Evolutionary conservation across 2,329 filamentous ascomycete genomes (phyloP).

Genomic region (Nemania sp.): DNA sequence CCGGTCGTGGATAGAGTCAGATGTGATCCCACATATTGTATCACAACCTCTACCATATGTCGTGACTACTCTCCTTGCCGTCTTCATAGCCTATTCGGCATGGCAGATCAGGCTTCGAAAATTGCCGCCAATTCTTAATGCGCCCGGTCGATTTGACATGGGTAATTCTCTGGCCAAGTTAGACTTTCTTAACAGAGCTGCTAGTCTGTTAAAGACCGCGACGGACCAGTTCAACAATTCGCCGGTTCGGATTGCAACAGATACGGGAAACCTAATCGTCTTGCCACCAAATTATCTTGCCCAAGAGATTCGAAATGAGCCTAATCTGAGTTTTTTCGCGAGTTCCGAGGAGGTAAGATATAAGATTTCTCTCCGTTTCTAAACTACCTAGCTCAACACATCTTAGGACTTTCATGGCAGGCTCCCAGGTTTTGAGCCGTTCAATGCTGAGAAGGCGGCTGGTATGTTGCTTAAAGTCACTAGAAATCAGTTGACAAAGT

Average conservation of each 20-base stretch:
- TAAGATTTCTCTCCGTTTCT: neutral
- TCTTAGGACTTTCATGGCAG: slow-evolving; percentile 35
- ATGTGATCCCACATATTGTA: slow-evolving; percentile 21
- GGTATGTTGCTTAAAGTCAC: slow-evolving; percentile 31
- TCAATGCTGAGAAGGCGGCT: slow-evolving; percentile 22
- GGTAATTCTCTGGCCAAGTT: slow-evolving; percentile 31
- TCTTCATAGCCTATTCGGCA: slow-evolving; percentile 20
- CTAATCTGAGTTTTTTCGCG: slow-evolving; percentile 28
- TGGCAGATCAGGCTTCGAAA: slow-evolving; percentile 27
- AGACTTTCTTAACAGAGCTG: slow-evolving; percentile 27
- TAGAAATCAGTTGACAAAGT: slow-evolving; percentile 34
- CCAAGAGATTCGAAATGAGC: slow-evolving; percentile 38
- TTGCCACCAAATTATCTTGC: slow-evolving; percentile 35
- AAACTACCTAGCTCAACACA: slow-evolving; percentile 8
- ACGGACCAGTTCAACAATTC: slow-evolving; percentile 18
- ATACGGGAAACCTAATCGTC: slow-evolving; percentile 33
- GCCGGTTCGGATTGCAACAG: slow-evolving; percentile 35
- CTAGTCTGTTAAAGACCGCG: slow-evolving; percentile 27
- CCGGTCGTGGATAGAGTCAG: slow-evolving; percentile 31
- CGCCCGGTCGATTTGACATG: slow-evolving; percentile 32
- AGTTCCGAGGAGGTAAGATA: slow-evolving; percentile 22
- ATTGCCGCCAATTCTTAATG: slow-evolving; percentile 35
- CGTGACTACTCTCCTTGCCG: slow-evolving; percentile 14
- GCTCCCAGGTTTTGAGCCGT: slow-evolving; percentile 33
- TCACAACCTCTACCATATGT: slow-evolving; percentile 26